These are phyloP conservation scores for Cryptococcus sp. DNA, from an alignment of 1,284 basidiomycete genomes.

Conservation along the genomic window DNA sequence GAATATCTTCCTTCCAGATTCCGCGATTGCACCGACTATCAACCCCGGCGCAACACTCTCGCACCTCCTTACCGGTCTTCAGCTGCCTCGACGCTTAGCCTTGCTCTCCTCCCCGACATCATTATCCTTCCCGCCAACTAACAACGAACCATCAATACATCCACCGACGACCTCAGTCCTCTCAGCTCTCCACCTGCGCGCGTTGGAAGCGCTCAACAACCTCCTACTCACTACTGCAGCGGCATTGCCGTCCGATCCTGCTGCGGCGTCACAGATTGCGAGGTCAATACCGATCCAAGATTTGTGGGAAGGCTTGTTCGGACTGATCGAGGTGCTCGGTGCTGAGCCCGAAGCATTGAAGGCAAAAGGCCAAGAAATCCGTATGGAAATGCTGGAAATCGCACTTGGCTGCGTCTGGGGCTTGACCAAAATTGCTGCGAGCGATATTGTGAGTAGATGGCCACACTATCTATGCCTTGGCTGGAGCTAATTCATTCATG, in stretches of 20 bases:
- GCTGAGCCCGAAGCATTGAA: constrained; percentile 35
- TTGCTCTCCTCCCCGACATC: constrained; percentile 68
- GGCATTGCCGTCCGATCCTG: constrained; percentile 55
- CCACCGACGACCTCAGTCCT: constrained; percentile 82
- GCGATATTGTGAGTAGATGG: constrained; percentile 28
- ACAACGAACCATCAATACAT: constrained; percentile 65
- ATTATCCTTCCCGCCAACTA: constrained; percentile 76
- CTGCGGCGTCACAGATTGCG: constrained; percentile 16
- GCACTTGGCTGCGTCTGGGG: constrained; percentile 54
- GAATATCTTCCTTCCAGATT: constrained; percentile 28
- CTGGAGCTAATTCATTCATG: constrained; percentile 40
- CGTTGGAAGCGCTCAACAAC: constrained; percentile 89
- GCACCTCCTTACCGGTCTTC: constrained; percentile 55
- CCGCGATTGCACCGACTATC: constrained; percentile 41
- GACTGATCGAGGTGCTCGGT: constrained; percentile 57
- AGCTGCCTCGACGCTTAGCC: constrained; percentile 61
- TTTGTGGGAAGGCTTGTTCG: constrained; percentile 78
- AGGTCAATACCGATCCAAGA: constrained; percentile 59
- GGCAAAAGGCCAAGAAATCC: constrained; percentile 50
- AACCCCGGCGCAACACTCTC: constrained; percentile 37
- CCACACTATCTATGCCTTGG: not conserved
- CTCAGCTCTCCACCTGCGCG: constrained; percentile 75
- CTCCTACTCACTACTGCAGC: constrained; percentile 68
- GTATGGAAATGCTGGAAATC: constrained; percentile 51
- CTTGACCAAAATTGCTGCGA: constrained; percentile 44